Evolutionary conservation across 352 stramenopile species (phyloP), one percentile per base, ranked within the genome.

Genomic region (Peronosclerospora sorghi): DNA sequence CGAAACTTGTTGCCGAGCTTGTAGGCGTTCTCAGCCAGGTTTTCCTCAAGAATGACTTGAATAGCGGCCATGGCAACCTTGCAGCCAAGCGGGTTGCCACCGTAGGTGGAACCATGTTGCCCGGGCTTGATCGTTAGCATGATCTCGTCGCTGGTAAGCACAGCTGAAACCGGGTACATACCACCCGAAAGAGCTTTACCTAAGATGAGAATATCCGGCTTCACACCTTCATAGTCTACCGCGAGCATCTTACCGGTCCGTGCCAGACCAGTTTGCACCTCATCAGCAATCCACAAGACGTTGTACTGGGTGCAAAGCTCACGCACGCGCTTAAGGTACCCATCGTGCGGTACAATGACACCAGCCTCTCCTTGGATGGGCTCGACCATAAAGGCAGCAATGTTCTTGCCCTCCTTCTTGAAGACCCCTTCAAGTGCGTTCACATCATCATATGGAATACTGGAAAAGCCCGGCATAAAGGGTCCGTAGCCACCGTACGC

Each of bases 351-450:
- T 14, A 99, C 95, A 8, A 99, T 91, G 21, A 99, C 95, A 35
- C 96, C 96, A 40, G 96, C 96, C 62, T 99, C 96, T 48, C 96
- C 96, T 48, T 99, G 96, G 60, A 99, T 99, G 2, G 96, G 96
- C 63, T 99, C 96, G 5, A 99, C 91, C 95, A 99, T 99, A 56
- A 98, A 98, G 8, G 94, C 95, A 10, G 94, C 95, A 62, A 98
- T 98, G 57, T 96, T 52, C 44, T 68, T 86, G 34, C 59, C 70
- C 35, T 97, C 72, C 29, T 62, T 63, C 41, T 92, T 65, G 28
- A 97, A 83, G 7, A 76, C 45, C 24, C 62, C 50, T 54, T 96
- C 76, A 2, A 97, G 57, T 18, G 82, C 91, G 4, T 60, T 73
- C 15, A 96, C 48, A 66, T 98, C 89, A 51, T 98, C 96, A 74